A percentile compares a stretch with the other conserved stretches of the same genome.
These are phyloP conservation scores for Leishmania guyanensis DNA, from an alignment of 208 protist genomes.

Conservation along the genomic window DNA sequence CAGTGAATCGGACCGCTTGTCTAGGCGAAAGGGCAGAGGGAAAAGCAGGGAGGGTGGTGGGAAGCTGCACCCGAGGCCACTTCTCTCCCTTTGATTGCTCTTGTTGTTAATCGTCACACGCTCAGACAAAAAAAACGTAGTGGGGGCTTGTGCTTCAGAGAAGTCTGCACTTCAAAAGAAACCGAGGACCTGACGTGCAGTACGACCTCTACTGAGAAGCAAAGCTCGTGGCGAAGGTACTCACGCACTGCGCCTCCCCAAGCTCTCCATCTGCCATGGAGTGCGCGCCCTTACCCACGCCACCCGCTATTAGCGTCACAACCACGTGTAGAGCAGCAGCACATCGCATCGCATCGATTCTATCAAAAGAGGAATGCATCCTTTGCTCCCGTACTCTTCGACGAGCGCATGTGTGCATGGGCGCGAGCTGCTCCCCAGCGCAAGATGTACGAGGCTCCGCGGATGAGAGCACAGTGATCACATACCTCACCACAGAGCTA, in stretches of 20 bases:
- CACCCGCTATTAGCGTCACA: background rate
- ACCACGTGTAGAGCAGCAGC: background rate
- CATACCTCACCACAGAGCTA: background rate
- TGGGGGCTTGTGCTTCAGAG: background rate
- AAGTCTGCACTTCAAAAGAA: background rate
- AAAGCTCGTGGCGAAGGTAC: background rate
- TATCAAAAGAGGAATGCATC: background rate
- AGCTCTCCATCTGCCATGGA: background rate
- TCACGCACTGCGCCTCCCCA: background rate
- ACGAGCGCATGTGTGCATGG: background rate
- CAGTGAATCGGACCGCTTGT: background rate
- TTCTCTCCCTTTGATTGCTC: background rate
- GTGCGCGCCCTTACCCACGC: background rate
- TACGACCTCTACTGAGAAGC: background rate
- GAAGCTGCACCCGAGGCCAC: background rate
- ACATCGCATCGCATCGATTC: background rate
- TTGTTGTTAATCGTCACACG: slow-evolving; percentile 3
- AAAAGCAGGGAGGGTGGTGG: background rate
- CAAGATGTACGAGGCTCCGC: background rate
- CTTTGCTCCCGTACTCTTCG: background rate
- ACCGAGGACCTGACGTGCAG: background rate
- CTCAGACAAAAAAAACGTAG: background rate
- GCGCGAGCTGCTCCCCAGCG: background rate
- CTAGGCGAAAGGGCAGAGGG: background rate
- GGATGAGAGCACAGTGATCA: background rate